Evolutionary conservation across 2,329 filamentous ascomycete species (phyloP).

Genomic region (Neoascochyta sp.): DNA sequence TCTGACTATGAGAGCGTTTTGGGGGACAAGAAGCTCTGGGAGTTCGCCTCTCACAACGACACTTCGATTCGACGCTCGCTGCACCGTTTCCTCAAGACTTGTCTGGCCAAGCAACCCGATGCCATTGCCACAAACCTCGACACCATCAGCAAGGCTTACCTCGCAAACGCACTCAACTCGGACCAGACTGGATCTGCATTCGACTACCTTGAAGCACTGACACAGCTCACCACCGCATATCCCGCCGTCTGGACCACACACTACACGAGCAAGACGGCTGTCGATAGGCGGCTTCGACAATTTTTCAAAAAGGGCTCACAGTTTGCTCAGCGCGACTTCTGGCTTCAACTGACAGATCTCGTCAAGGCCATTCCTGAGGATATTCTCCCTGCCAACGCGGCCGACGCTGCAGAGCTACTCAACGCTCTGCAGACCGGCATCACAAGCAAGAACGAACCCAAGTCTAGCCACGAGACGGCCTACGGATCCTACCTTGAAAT

Average conservation of each 20-base stretch:
- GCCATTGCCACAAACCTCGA: conserved; percentile 43
- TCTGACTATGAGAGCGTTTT: conserved; percentile 65
- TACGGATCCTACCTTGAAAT: conserved; percentile 73
- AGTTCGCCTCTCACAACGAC: conserved; percentile 55
- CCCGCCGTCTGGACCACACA: conserved; percentile 71
- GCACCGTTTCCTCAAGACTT: conserved; percentile 55
- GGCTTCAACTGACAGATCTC: conserved; percentile 64
- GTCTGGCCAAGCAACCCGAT: conserved; percentile 47
- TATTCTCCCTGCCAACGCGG: conserved; percentile 52
- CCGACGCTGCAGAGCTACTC: conserved; percentile 60
- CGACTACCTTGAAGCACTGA: conserved; percentile 66
- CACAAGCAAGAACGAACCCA: conserved; percentile 68
- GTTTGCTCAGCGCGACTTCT: conserved; percentile 67
- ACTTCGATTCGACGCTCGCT: conserved; percentile 55
- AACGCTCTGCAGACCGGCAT: conserved; percentile 68
- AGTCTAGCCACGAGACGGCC: conserved; percentile 62
- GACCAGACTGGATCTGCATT: conserved; percentile 70
- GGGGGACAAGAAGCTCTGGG: conserved; percentile 58
- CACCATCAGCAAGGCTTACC: conserved; percentile 63
- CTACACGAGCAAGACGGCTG: conserved; percentile 57
- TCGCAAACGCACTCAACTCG: conserved; percentile 69
- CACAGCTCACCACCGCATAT: conserved; percentile 60
- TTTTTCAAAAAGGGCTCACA: conserved; percentile 85
- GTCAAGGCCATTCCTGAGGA: conserved; percentile 55
- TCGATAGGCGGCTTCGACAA: conserved; percentile 57